phyloP scores from a whole-genome alignment of 169 alveolate species.

The Fabrea salina region DNA sequence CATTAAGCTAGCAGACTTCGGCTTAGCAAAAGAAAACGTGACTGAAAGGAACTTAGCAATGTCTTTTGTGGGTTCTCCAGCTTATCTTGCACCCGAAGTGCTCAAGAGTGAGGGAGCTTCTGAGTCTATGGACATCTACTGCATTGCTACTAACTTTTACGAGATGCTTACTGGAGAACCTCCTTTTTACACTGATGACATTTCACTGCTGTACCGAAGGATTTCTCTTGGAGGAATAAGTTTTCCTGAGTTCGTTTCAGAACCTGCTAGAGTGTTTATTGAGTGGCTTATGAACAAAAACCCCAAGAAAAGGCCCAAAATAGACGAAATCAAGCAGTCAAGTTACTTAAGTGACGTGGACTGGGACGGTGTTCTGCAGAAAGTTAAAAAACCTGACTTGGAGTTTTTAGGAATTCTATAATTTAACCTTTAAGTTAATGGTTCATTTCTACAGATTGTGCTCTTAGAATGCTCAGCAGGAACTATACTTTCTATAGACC shows the following conservation, averaged over 20 bases:
- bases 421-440: no score
- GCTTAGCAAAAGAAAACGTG: conserved; percentile 12
- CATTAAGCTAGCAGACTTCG: not conserved
- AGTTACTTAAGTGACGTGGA: not conserved
- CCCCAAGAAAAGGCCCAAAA: conserved; percentile 15
- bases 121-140: conserved; percentile 85
- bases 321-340: conserved; percentile 10
- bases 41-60: not conserved
- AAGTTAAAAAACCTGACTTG: no score
- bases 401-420: no score
- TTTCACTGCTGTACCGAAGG: not conserved
- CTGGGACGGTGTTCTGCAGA: conserved; percentile 22
- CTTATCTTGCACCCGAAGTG: conserved; percentile 47
- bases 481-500: no score
- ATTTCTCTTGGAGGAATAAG: not conserved
- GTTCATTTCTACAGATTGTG: no score
- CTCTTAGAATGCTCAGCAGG: no score
- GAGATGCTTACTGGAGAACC: conserved; percentile 82
- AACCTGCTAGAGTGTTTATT: conserved; percentile 5
- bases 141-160: conserved; percentile 77
- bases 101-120: conserved; percentile 74
- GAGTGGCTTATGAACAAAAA: conserved; percentile 4
- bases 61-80: conserved; percentile 17
- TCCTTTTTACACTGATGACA: conserved; percentile 59
- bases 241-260: not conserved